Evolutionary conservation across 2,329 filamentous ascomycete genomes (phyloP), one percentile per base, ranked within the genome.

Genomic region (Lojkania enalia): DNA sequence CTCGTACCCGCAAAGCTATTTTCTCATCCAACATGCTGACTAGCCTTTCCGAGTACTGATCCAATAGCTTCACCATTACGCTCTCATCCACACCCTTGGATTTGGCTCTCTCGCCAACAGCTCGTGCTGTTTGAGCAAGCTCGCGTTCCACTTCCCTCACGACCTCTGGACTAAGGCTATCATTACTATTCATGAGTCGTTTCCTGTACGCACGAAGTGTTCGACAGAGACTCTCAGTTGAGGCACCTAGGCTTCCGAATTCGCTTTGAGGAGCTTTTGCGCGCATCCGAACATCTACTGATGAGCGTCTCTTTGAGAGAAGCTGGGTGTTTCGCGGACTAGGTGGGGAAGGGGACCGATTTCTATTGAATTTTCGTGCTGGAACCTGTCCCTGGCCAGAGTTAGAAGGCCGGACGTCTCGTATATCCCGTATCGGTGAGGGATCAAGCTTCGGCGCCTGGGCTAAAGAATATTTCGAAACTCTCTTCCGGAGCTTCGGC

Each of bases 31-130:
- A 75, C 67, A 90, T 77, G 35, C 77, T 81, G 4, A 89, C 82
- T 36, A 91, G 72, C 48, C 83, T 78, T 59, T 89, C 85, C 2
- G 85, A 88, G 59, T 90, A 90, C 68, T 88, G 82, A 54, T 90
- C 87, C 5, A 91, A 72, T 33, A 90, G 70, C 38, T 83, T 84
- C 30, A 67, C 62, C 63, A 77, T 69, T 4, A 63, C 63, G 2
- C 59, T 64, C 52, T 76, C 74, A 42, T 74, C 71, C n/a, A 75
- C 47, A 4, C 57, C 57, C 25, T 67, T 72, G 11, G 63, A 61
- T 33, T 71, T 71, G 20, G 63, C 69, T 42, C 64, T 67, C 39
- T 77, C 74, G 5, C 70, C 70, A 3, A 79, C 58, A 3, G 66
- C 71, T 23, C 72, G 59, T 13, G 72, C 63, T 2, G 77, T 77